phyloP scores from a whole-genome alignment of 1,139 yeast genomes.

The Saccharomycopsis hybrid region DNA sequence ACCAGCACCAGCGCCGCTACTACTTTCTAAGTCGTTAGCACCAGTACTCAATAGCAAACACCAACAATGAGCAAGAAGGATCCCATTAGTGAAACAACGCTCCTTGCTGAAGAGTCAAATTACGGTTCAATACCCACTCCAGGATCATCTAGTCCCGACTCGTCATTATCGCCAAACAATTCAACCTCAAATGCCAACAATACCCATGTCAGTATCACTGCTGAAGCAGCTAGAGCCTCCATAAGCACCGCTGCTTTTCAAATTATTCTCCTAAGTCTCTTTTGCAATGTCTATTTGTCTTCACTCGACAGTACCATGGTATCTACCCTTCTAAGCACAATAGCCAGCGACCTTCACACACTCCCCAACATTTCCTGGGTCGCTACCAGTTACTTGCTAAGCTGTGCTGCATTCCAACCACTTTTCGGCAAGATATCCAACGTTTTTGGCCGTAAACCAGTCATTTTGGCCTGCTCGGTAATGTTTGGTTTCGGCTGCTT shows the following conservation, averaged over 20 bases:
- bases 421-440: conserved; percentile 75
- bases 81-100: too few relatives aligned
- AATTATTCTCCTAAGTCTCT: conserved; percentile 8
- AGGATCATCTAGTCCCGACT: too few relatives aligned
- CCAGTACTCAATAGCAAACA: too few relatives aligned
- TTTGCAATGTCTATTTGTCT: conserved; percentile 5
- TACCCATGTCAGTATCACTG: too few relatives aligned
- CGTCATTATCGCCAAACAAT: too few relatives aligned
- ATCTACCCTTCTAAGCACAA: conserved; percentile 23
- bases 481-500: conserved; percentile 50
- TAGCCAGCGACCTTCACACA: conserved; percentile 49
- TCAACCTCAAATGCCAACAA: too few relatives aligned
- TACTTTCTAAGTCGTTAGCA: too few relatives aligned
- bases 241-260: not conserved
- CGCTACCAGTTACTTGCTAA: conserved; percentile 49
- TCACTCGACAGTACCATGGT: conserved; percentile 9
- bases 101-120: too few relatives aligned
- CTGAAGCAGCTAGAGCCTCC: too few relatives aligned
- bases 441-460: conserved; percentile 64
- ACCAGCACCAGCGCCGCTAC: too few relatives aligned
- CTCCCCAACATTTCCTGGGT: conserved; percentile 50
- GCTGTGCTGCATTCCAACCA: conserved; percentile 62
- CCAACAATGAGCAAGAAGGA: too few relatives aligned
- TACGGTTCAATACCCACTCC: too few relatives aligned
- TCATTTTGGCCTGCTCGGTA: conserved; percentile 40